A percentile compares a stretch with the other conserved stretches of the same genome.
These are phyloP conservation scores for Fusarium multiceps DNA, from an alignment of 2,329 filamentous ascomycete species.

Conservation along the genomic window DNA sequence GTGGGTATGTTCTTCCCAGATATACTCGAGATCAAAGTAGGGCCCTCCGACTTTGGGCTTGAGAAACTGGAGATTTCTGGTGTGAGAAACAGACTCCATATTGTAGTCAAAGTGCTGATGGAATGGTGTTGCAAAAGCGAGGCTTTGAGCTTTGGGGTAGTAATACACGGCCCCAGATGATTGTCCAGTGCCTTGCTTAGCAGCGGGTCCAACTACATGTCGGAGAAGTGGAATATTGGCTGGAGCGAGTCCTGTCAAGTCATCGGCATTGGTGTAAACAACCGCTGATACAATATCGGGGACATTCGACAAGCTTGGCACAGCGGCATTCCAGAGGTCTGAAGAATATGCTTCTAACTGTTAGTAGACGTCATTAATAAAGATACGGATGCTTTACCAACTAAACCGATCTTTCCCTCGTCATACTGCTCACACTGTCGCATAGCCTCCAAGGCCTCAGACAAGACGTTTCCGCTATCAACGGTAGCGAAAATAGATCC, in stretches of 20 bases:
- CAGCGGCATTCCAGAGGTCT: constrained; percentile 37
- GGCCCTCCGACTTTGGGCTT: constrained; percentile 73
- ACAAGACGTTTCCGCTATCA: constrained; percentile 24
- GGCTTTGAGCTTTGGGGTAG: constrained; percentile 51
- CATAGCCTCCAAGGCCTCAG: constrained; percentile 39
- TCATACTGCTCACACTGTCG: constrained; percentile 48
- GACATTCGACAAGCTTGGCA: constrained; percentile 34
- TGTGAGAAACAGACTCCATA: constrained; percentile 72
- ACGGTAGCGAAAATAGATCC: constrained; percentile 4
- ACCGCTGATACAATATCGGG: constrained; percentile 39
- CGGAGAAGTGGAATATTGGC: constrained; percentile 24
- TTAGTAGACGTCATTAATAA: fast-evolving
- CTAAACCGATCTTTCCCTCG: constrained; percentile 54
- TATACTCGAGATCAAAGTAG: constrained; percentile 77
- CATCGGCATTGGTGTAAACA: constrained; percentile 32
- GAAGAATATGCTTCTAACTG: constrained; percentile 17
- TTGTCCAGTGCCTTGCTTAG: not conserved
- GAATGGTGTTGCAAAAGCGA: constrained; percentile 61
- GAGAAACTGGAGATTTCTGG: constrained; percentile 72
- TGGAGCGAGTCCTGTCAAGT: not conserved
- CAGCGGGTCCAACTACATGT: constrained; percentile 27
- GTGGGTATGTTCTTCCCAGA: constrained; percentile 82
- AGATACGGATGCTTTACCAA: constrained; percentile 43
- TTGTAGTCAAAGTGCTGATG: constrained; percentile 62
- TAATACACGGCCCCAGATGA: constrained; percentile 50